These are phyloP conservation scores for Penicillium sp. DNA, from an alignment of 2,329 filamentous ascomycete species.

Conservation along the genomic window DNA sequence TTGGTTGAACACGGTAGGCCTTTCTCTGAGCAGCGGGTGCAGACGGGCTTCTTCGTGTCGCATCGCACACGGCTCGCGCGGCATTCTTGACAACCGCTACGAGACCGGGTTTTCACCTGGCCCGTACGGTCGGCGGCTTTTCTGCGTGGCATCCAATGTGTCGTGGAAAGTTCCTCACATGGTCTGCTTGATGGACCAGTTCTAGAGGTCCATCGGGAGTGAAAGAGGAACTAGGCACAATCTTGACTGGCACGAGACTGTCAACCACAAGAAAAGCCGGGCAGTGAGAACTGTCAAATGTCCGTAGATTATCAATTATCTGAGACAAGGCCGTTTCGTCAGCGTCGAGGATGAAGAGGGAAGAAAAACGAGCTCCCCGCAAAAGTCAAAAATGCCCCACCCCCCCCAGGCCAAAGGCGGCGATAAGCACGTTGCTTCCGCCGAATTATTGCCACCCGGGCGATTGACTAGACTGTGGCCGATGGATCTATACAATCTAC, in stretches of 20 bases:
- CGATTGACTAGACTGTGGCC: neutral
- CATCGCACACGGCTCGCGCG: conserved; percentile 50
- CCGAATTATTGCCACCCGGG: conserved; percentile 8
- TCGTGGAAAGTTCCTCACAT: conserved; percentile 33
- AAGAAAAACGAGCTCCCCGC: conserved; percentile 7
- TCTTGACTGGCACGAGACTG: neutral
- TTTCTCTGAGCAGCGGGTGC: conserved; percentile 45
- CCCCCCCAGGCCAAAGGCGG: neutral
- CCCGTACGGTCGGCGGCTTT: conserved; percentile 44
- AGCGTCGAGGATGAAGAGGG: neutral
- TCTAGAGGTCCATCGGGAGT: conserved; percentile 9
- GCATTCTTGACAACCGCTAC: conserved; percentile 50
- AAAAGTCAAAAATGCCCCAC: conserved; percentile 7
- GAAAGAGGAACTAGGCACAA: neutral
- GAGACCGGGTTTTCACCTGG: conserved; percentile 48
- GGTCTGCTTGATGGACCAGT: conserved; percentile 22
- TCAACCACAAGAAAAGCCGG: neutral
- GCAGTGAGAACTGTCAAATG: neutral
- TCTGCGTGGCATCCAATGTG: conserved; percentile 43
- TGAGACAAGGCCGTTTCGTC: neutral
- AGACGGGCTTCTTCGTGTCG: conserved; percentile 47
- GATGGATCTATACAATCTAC: neutral
- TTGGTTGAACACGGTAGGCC: conserved; percentile 46
- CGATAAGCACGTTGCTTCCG: neutral
- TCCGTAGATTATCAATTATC: neutral